Conservation (phyloP, 1,139 yeast genomes). For the Starmera stellimalicola region DNA sequence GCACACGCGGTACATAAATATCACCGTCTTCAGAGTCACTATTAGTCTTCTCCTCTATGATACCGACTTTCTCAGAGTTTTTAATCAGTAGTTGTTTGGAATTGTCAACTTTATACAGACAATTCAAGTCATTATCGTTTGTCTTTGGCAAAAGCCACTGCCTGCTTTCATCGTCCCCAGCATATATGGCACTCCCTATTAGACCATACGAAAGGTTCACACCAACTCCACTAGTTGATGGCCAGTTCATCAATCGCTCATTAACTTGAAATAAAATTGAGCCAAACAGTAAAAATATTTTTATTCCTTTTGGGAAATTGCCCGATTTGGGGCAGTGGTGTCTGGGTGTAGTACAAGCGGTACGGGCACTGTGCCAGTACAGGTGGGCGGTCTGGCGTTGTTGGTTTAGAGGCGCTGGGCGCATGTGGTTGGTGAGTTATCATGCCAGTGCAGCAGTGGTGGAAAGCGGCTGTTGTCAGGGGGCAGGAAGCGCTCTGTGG, state of each 20-base stretch:
- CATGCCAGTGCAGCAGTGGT: no score
- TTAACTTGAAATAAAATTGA: no score
- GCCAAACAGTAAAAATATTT: conserved; percentile 41
- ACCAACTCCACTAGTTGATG: conserved; percentile 32
- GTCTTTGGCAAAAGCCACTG: no score
- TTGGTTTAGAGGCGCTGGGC: no score
- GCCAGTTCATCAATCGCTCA: conserved; percentile 27
- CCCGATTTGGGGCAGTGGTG: conserved; percentile 37
- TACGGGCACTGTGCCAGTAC: conserved; percentile 30
- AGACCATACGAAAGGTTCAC: conserved; percentile 32
- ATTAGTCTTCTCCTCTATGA: no score
- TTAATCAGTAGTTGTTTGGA: conserved; percentile 12
- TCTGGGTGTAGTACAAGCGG: conserved; percentile 30
- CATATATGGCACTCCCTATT: conserved; percentile 22
- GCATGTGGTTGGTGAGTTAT: no score
- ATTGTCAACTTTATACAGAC: conserved; percentile 14
- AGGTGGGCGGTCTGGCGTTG: conserved; percentile 40
- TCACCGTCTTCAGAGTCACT: not conserved
- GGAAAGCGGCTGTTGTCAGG: no score
- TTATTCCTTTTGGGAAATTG: conserved; percentile 34
- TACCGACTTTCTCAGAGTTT: no score
- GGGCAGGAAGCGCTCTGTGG: no score
- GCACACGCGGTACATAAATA: conserved; percentile 19
- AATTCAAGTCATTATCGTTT: conserved; percentile 16
- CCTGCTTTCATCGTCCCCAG: conserved; percentile 10